Evolutionary conservation across 768 basidiomycete species (phyloP), one percentile per base, ranked within the genome.

Genomic region (Pulveroboletus sp.): DNA sequence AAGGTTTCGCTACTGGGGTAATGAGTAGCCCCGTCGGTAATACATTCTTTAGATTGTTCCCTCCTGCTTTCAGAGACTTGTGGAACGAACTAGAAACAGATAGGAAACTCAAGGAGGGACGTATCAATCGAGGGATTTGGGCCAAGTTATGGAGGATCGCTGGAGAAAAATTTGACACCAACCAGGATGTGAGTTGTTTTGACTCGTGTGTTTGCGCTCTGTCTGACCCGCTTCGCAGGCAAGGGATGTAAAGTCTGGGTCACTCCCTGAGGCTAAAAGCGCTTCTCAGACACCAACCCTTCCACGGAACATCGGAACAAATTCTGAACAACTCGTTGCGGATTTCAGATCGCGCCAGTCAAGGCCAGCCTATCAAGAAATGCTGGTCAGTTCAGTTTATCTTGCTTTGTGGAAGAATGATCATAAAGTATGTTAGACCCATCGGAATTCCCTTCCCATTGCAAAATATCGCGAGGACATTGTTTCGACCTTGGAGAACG

Each of bases 1-100:
- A 79, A 44, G 86, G 86, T 8, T 91, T 91, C 65, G 76, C 80
- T 10, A 65, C 76, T 3, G 76, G 77, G n/a, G 65, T 64, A 5
- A 68, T 76, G 27, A 65, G 68, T 11, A 72, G 73, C 32, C 69
- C 76, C 39, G 72, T 75, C 24, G 76, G 68, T 37, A 73, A 73
- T 39, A 84, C 88, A 1, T 89, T 85, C 56, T 89, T 89, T 67
- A 76, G 90, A 56, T 66, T 82, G 9, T 73, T 98, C n/a, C 92
- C 95, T 9, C 74, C 85, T 3, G 77, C 80, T 16, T 95, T 86
- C 68, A 79, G 93, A 53, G 88, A 93, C 65, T 72, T 99, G 16
- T 99, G 95, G 95, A 86, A 90, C 47, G 90, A 94, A 64, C 70
- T 97, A 14, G 93, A 93, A 59, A 63, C 57, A 4, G 69, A 72